Conservation (phyloP, 2,329 filamentous ascomycete genomes). For the Fusarium incarnatum region DNA sequence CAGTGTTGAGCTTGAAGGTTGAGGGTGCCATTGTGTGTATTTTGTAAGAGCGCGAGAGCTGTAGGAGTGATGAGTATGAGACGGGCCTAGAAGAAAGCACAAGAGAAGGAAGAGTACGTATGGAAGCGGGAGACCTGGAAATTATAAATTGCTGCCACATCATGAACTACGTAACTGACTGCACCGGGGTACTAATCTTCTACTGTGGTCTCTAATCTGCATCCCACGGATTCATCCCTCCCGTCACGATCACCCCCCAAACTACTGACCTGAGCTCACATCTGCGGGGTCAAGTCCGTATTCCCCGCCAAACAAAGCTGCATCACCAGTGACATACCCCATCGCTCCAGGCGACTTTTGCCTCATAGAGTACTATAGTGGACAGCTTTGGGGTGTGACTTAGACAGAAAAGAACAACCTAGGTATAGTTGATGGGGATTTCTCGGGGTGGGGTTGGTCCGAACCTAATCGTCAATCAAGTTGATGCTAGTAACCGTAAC, state of each 20-base stretch:
- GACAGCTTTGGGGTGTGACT: conserved; percentile 35
- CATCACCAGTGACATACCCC: conserved; percentile 2
- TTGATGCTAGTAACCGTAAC: conserved; percentile 13
- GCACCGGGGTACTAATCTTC: background rate
- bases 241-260: conserved; percentile 13
- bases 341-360: conserved; percentile 11
- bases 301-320: conserved; percentile 35
- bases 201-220: background rate
- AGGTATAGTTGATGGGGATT: conserved; percentile 28
- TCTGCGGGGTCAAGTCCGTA: conserved; percentile 43
- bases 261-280: conserved; percentile 24
- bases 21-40: conserved; percentile 62
- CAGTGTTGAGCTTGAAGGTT: conserved; percentile 73
- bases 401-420: conserved; percentile 11
- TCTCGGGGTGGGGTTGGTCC: conserved; percentile 47
- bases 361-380: background rate
- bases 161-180: conserved; percentile 31
- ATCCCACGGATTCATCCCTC: background rate
- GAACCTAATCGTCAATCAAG: conserved; percentile 19
- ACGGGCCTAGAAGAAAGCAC: conserved; percentile 20
- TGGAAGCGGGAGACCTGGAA: conserved; percentile 18
- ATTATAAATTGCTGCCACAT: conserved; percentile 39
- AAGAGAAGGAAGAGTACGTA: conserved; percentile 2
- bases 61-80: background rate
- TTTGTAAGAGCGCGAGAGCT: conserved; percentile 6